Evolutionary conservation across 176 grass and related monocot species (phyloP).

Genomic region (Chrysopogon serrulatus): DNA sequence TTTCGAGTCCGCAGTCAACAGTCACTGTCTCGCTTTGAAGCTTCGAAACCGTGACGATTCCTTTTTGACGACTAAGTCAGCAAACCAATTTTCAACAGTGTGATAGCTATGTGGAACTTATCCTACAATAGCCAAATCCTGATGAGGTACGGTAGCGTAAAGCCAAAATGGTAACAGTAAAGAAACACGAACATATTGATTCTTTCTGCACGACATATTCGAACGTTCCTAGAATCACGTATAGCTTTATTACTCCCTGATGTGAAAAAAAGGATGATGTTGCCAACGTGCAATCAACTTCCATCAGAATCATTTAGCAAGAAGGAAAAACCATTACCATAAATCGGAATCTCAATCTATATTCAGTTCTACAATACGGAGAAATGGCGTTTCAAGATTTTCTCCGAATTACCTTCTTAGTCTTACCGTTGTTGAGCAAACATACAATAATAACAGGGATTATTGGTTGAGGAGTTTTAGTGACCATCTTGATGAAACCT

Average conservation of each 20-base stretch:
- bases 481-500: not conserved
- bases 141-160: not conserved
- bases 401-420: not conserved
- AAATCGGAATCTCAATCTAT: not conserved
- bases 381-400: not conserved
- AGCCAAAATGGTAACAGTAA: not conserved
- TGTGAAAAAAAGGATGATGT: not conserved
- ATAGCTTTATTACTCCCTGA: not conserved
- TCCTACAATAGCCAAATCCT: not conserved
- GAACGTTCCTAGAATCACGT: not conserved
- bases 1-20: not conserved
- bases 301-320: not conserved
- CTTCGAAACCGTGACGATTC: not conserved
- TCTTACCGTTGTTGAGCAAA: not conserved
- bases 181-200: not conserved
- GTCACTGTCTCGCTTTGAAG: not conserved
- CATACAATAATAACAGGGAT: not conserved
- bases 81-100: not conserved
- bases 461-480: not conserved
- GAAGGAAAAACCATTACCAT: not conserved
- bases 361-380: not conserved
- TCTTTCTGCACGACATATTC: not conserved
- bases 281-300: not conserved
- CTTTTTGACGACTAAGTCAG: not conserved
- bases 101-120: constrained; percentile 15